Evolutionary conservation across 371 early-diverging fungal species (phyloP), one percentile per base, ranked within the genome.

Genomic region (Mucor plumbeus): DNA sequence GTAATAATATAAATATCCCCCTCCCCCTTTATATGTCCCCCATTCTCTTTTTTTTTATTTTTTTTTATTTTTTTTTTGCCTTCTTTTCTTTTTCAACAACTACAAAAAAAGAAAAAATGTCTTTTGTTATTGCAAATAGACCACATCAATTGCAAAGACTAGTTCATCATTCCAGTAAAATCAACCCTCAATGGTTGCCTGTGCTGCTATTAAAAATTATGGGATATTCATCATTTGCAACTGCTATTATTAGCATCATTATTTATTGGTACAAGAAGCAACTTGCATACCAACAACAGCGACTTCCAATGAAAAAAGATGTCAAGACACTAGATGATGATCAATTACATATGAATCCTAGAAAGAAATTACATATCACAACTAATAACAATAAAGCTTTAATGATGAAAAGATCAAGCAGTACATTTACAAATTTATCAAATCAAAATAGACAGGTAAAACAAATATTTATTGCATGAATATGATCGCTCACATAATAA

Each of bases 201-300:
- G 36, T 55, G 3, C 21, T 58, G 33, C 17, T 69, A 19, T 11
- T 67, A 17, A 66, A 47, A 36, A 21, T 58, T 14, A 57, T 67
- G 63, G 71, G 71, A 3, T 66, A 66, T 41, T 66, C 71, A 34
- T 71, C 71, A 17, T 63, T 71, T 36, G 60, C 57, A 31, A 60
- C 69, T 19, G 69, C 71, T 33, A 40, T 71, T 17, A 26, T 71
- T 17, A 63, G 71, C 36, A 62, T 71, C 1, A 21, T 58, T 17
- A 11, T 71, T 40, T 67, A 71, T 39, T 67, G 63, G 54, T 71
- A 71, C 35, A 67, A 63, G 17, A 66, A 63, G 14, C 39, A 56
- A 8, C 15, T 44, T 44, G 21, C 59, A 40, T 39, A 17, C 36
- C 36, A 39, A 17, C 19, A 41, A 31, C 31, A 53, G 31, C 53